Percentiles rank a stretch among this genome's conserved stretches.
phyloP scores from a whole-genome alignment of 2,329 filamentous ascomycete genomes.

The Colletotrichum sp. region DNA sequence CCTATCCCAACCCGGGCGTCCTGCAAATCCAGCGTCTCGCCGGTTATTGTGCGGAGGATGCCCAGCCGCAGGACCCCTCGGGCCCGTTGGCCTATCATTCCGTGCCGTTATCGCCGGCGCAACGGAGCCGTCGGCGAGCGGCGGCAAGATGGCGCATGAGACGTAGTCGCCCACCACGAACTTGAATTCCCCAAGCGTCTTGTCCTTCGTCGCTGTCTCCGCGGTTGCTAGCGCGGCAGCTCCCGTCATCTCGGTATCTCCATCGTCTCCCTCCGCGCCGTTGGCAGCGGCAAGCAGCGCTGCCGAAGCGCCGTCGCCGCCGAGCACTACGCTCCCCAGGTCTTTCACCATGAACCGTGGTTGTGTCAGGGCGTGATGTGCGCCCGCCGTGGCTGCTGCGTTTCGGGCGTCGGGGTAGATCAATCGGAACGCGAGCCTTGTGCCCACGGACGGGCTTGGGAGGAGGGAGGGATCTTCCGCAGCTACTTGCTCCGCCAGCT shows the following conservation, averaged over 20 bases:
- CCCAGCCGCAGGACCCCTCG: conserved; percentile 20
- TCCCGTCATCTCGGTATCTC: conserved; percentile 20
- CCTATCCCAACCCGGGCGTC: conserved; percentile 39
- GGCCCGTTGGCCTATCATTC: conserved; percentile 44
- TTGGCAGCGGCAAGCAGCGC: conserved; percentile 51
- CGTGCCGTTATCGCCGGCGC: conserved; percentile 63
- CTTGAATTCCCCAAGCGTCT: conserved; percentile 76
- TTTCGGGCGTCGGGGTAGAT: conserved; percentile 76
- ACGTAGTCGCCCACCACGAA: conserved; percentile 93
- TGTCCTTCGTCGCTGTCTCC: conserved; percentile 44
- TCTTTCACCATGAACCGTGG: conserved; percentile 78
- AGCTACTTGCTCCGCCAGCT: conserved; percentile 79
- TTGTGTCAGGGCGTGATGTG: conserved; percentile 39
- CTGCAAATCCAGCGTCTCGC: conserved; percentile 21
- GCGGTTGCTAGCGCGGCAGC: background rate
- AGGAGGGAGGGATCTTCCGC: conserved; percentile 67
- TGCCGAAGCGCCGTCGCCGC: conserved; percentile 37
- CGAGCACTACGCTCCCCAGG: conserved; percentile 81
- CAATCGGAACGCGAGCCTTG: conserved; percentile 85
- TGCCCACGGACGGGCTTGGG: conserved; percentile 77
- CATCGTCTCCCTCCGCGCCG: conserved; percentile 35
- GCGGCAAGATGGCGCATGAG: conserved; percentile 80
- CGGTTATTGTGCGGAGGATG: background rate
- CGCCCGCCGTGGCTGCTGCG: conserved; percentile 25
- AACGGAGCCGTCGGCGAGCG: conserved; percentile 75